These are phyloP conservation scores for Sesbania bispinosa DNA, from an alignment of 306 rosid species.

Conservation along the genomic window DNA sequence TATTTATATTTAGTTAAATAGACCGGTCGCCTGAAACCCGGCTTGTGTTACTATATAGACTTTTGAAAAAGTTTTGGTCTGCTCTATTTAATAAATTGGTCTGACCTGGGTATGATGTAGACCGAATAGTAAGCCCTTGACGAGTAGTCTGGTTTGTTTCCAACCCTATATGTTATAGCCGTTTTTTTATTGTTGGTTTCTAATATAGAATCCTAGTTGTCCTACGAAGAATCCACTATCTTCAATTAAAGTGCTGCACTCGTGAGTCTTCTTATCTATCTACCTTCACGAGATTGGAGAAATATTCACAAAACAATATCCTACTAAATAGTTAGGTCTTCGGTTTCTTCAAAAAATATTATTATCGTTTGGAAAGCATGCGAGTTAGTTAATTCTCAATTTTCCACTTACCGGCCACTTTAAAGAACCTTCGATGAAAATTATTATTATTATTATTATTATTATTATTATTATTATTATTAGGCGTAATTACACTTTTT, in stretches of 20 bases:
- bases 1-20: too few relatives aligned
- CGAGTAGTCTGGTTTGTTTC: too few relatives aligned
- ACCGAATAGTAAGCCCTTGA: too few relatives aligned
- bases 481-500: too few relatives aligned
- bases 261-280: background rate
- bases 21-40: too few relatives aligned
- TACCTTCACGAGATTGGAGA: background rate
- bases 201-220: background rate
- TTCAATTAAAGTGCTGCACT: background rate
- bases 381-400: background rate
- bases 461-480: too few relatives aligned
- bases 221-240: slow-evolving; percentile 13
- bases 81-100: background rate
- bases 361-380: background rate
- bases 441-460: too few relatives aligned
- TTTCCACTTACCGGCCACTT: background rate
- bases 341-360: background rate
- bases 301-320: background rate
- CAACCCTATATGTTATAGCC: too few relatives aligned
- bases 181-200: too few relatives aligned
- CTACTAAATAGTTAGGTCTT: background rate
- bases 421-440: background rate
- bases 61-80: too few relatives aligned
- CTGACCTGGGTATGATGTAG: too few relatives aligned
- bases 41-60: too few relatives aligned